These are phyloP conservation scores for Colletotrichum tofieldiae DNA, from an alignment of 2,329 filamentous ascomycete genomes.

Conservation along the genomic window DNA sequence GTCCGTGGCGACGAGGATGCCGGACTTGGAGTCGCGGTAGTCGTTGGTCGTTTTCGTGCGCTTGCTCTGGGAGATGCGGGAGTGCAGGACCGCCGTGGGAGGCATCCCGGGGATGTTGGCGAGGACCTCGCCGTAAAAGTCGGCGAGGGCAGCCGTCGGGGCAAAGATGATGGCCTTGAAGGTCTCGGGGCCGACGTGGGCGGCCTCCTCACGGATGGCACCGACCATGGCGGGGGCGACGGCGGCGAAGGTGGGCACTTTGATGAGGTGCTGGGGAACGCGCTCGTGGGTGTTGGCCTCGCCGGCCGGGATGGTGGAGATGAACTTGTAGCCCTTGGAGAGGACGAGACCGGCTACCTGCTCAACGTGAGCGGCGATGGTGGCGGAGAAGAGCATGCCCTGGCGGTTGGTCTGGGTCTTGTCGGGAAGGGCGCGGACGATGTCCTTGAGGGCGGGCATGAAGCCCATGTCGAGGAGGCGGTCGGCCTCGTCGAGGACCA, in stretches of 20 bases:
- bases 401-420: constrained; percentile 72
- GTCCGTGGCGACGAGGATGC: constrained; percentile 78
- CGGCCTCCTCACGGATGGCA: constrained; percentile 65
- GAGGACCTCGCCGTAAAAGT: constrained; percentile 66
- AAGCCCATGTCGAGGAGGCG: constrained; percentile 89
- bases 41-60: constrained; percentile 73
- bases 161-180: constrained; percentile 93
- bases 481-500: constrained; percentile 89
- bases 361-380: constrained; percentile 84
- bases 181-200: constrained; percentile 54
- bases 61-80: constrained; percentile 65
- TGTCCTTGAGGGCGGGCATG: constrained; percentile 83
- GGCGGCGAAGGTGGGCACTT: constrained; percentile 79
- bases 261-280: constrained; percentile 81
- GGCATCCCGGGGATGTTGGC: constrained; percentile 58
- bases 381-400: constrained; percentile 90
- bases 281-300: constrained; percentile 83
- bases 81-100: constrained; percentile 63
- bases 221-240: constrained; percentile 73
- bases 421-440: constrained; percentile 79
- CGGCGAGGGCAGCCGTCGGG: constrained; percentile 70
- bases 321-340: constrained; percentile 81
- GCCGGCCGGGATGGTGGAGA: constrained; percentile 83
- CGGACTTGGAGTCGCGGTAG: constrained; percentile 67
- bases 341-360: constrained; percentile 80